Conservation (phyloP, 805 yeast genomes). For the Lachancea mirantina region DNA sequence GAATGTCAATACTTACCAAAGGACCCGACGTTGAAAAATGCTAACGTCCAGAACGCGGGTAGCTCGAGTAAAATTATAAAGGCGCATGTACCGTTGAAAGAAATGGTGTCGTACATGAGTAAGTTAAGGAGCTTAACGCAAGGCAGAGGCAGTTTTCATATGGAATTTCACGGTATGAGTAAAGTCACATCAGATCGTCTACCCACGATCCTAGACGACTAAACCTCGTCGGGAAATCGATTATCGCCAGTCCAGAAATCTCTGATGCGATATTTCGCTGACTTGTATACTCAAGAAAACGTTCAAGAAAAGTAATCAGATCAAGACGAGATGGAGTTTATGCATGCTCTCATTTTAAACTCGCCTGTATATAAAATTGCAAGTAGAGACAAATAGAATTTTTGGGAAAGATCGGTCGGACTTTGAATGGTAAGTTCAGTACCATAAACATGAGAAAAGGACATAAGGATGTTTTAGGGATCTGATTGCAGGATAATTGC, state of each 20-base stretch:
- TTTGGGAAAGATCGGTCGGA: too few relatives aligned
- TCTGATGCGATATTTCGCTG: too few relatives aligned
- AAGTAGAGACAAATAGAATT: background rate
- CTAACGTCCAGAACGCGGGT: constrained; percentile 13
- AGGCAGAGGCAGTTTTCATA: constrained; percentile 78
- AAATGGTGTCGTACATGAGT: constrained; percentile 84
- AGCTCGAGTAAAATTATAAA: constrained; percentile 42
- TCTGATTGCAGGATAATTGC: too few relatives aligned
- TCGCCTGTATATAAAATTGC: constrained; percentile 1
- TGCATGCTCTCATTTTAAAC: background rate
- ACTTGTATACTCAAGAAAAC: too few relatives aligned
- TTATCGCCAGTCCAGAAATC: too few relatives aligned
- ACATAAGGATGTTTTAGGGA: too few relatives aligned
- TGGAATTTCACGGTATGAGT: constrained; percentile 72
- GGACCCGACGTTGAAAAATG: constrained; percentile 47
- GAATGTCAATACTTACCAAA: constrained; percentile 63
- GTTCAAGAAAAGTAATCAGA: constrained; percentile 2
- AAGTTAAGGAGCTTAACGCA: constrained; percentile 76
- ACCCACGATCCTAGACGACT: constrained; percentile 29
- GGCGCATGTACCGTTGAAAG: constrained; percentile 82
- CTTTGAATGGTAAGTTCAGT: too few relatives aligned
- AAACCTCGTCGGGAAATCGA: too few relatives aligned
- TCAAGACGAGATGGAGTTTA: too few relatives aligned
- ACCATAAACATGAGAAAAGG: too few relatives aligned
- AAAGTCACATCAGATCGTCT: constrained; percentile 50